phyloP scores from a whole-genome alignment of 768 basidiomycete genomes.

The Pleurotus giganteus region DNA sequence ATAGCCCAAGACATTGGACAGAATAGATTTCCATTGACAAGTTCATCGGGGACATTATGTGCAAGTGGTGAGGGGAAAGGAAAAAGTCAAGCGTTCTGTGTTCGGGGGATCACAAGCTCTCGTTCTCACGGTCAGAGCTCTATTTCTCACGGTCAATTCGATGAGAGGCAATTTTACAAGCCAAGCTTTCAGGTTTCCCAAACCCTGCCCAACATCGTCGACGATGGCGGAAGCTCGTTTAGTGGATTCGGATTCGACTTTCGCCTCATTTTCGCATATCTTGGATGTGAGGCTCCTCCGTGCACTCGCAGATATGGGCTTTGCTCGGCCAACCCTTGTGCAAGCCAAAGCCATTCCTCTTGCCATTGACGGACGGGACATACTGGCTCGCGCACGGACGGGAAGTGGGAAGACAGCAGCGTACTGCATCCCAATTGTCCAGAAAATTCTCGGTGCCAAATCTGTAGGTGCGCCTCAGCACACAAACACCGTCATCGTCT shows the following conservation, averaged over 20 bases:
- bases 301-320: constrained; percentile 86
- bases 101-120: too few relatives aligned
- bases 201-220: not conserved
- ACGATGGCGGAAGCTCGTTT: constrained; percentile 45
- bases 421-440: constrained; percentile 87
- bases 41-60: too few relatives aligned
- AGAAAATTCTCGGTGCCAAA: constrained; percentile 84
- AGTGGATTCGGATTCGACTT: constrained; percentile 47
- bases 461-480: constrained; percentile 47
- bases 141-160: too few relatives aligned
- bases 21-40: too few relatives aligned
- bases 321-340: constrained; percentile 88
- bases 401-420: constrained; percentile 98
- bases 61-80: too few relatives aligned
- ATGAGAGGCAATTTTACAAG: too few relatives aligned
- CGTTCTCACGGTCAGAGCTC: too few relatives aligned
- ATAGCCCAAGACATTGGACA: too few relatives aligned
- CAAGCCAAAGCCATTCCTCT: constrained; percentile 92
- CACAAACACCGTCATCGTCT: not conserved
- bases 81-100: too few relatives aligned
- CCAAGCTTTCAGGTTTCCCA: too few relatives aligned
- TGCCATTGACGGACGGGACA: constrained; percentile 84
- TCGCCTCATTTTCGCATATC: constrained; percentile 67
- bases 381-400: constrained; percentile 91
- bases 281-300: constrained; percentile 85